These are phyloP conservation scores for Daldinia loculata DNA, from an alignment of 495 filamentous ascomycete genomes.

Conservation along the genomic window DNA sequence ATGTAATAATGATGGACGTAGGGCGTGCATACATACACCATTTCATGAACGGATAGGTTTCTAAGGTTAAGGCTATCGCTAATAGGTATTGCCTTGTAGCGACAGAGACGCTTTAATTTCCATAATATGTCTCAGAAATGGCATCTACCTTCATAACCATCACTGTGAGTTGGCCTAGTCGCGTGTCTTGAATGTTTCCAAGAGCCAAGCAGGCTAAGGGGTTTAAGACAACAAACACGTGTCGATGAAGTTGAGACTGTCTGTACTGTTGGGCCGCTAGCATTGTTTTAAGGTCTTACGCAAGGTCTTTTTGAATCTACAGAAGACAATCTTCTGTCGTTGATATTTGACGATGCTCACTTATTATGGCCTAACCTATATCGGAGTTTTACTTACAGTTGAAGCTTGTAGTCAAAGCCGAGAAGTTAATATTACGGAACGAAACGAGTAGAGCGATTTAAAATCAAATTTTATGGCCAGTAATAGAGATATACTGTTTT, in stretches of 20 bases:
- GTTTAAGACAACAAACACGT: not conserved
- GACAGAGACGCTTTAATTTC: not conserved
- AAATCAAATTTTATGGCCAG: too few relatives aligned
- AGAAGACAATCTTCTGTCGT: too few relatives aligned
- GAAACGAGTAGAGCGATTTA: too few relatives aligned
- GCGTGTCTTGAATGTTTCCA: not conserved
- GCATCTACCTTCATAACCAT: not conserved
- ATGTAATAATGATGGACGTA: not conserved
- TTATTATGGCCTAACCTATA: not conserved
- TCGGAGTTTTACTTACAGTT: not conserved
- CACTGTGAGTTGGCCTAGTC: not conserved
- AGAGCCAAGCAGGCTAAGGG: conserved; percentile 1
- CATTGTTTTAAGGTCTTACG: not conserved
- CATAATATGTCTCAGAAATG: not conserved
- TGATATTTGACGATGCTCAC: not conserved
- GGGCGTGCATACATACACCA: too few relatives aligned
- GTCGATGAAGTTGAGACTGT: not conserved
- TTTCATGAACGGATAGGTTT: not conserved
- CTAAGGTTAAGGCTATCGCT: not conserved
- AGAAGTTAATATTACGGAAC: too few relatives aligned
- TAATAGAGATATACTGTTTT: too few relatives aligned
- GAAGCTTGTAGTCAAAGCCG: too few relatives aligned
- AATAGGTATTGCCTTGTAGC: not conserved
- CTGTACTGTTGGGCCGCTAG: conserved; percentile 7
- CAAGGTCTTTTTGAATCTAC: not conserved